Conservation (phyloP, 1,139 yeast species). For the Maudiozyma humilis region DNA sequence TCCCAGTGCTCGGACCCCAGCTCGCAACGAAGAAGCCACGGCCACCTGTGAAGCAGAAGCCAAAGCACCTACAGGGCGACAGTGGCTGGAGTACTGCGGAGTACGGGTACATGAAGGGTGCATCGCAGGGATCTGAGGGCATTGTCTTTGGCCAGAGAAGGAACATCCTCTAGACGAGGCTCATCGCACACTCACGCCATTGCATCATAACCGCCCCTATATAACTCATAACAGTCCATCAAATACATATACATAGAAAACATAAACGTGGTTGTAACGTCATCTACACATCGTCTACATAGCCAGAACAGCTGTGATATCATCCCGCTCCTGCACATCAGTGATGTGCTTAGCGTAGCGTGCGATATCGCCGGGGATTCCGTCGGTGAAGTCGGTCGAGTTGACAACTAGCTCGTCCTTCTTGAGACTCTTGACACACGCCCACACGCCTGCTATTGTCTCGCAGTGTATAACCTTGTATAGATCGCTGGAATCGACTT, state of each 20-base stretch:
- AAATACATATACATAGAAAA: not conserved
- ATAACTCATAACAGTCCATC: not conserved
- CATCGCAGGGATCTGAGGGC: conserved; percentile 43
- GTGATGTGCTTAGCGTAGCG: conserved; percentile 18
- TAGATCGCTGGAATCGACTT: conserved; percentile 6
- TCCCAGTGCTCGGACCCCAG: conserved; percentile 46
- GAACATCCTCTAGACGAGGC: conserved; percentile 31
- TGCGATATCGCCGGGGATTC: conserved; percentile 27
- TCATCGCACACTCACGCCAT: not conserved
- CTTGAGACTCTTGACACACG: conserved; percentile 36
- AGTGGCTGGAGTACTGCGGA: conserved; percentile 50
- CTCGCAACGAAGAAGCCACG: conserved; percentile 32
- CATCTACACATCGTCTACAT: not conserved
- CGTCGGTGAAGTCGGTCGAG: conserved; percentile 26
- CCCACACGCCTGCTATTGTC: conserved; percentile 36
- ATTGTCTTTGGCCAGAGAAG: conserved; percentile 45
- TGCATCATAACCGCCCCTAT: not conserved
- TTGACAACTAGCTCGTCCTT: conserved; percentile 32
- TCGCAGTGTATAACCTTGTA: conserved; percentile 35
- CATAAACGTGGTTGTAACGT: too few relatives aligned
- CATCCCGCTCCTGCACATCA: not conserved
- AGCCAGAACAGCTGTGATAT: not conserved
- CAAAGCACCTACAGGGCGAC: conserved; percentile 29
- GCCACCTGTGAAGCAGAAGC: conserved; percentile 32
- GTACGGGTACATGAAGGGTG: conserved; percentile 52